A percentile compares a stretch with the other conserved stretches of the same genome.
phyloP scores from a whole-genome alignment of 139 green algal species.

The Chlamydomonas urium region DNA sequence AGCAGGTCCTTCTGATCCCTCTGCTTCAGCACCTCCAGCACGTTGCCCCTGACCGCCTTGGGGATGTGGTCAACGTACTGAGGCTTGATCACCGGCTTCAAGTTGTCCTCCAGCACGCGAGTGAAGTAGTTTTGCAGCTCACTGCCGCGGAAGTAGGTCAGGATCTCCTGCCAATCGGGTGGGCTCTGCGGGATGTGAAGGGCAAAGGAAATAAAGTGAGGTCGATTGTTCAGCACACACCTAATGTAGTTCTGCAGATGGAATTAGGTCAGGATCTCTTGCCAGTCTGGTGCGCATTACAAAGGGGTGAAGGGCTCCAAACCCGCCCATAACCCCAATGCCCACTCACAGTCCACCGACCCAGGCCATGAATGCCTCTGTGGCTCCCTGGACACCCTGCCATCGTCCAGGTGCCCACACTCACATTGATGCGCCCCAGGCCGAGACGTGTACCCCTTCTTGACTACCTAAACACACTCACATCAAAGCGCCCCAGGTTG shows the following conservation, averaged over 20 bases:
- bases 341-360: too few species aligned
- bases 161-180: conserved; percentile 97
- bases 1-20: conserved; percentile 82
- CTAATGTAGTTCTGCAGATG: too few species aligned
- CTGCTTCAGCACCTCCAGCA: conserved; percentile 66
- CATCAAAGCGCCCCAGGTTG: conserved; percentile 92
- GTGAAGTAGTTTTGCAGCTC: conserved; percentile 99
- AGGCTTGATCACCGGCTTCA: conserved; percentile 75
- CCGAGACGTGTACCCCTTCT: too few species aligned
- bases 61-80: conserved; percentile 93
- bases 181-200: conserved; percentile 57
- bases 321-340: too few species aligned
- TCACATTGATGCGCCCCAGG: too few species aligned
- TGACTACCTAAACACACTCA: too few species aligned
- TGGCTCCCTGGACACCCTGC: too few species aligned
- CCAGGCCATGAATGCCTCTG: too few species aligned
- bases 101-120: conserved; percentile 92
- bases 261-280: conserved; percentile 87
- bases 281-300: conserved; percentile 82
- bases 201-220: neutral
- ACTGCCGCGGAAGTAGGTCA: conserved; percentile 92
- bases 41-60: conserved; percentile 90
- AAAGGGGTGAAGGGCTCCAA: too few species aligned
- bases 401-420: too few species aligned
- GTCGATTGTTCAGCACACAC: too few species aligned